Percentiles rank a stretch among this genome's conserved stretches.
Conservation (phyloP, 139 green algal genomes). For the Nannochloris sp. region DNA sequence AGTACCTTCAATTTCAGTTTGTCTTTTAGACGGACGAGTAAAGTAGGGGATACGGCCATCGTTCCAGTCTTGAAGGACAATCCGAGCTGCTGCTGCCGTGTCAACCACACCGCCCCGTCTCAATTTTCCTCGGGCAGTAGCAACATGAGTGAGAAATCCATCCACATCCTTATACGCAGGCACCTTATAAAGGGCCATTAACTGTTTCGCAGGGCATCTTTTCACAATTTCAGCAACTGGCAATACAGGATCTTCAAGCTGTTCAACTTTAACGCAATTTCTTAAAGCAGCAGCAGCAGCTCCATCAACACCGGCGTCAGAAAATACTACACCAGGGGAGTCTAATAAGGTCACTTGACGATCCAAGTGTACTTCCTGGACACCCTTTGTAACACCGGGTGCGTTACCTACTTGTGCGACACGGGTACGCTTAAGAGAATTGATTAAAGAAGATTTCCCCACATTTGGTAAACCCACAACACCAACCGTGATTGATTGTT, state of each 20-base stretch:
- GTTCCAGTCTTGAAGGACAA: constrained; percentile 94
- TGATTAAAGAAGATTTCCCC: constrained; percentile 95
- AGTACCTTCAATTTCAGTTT: constrained; percentile 37
- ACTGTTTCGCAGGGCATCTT: constrained; percentile 69
- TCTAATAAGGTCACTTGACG: constrained; percentile 92
- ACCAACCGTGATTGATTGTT: constrained; percentile 93
- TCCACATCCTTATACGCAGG: constrained; percentile 51
- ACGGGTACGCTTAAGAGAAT: constrained; percentile 84
- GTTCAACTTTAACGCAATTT: constrained; percentile 87
- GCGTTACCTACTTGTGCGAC: constrained; percentile 79
- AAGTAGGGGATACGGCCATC: constrained; percentile 86
- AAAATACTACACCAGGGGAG: constrained; percentile 81
- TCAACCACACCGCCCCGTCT: constrained; percentile 45
- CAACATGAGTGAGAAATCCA: constrained; percentile 74
- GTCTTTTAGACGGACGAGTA: constrained; percentile 63
- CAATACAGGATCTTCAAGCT: constrained; percentile 63
- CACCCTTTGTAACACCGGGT: constrained; percentile 73
- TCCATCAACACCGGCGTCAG: constrained; percentile 38
- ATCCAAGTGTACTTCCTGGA: constrained; percentile 94
- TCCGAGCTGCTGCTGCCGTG: constrained; percentile 37
- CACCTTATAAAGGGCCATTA: constrained; percentile 89
- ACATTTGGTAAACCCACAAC: constrained; percentile 97
- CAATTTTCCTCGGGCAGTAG: constrained; percentile 75
- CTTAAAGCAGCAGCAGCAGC: constrained; percentile 66
- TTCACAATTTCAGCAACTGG: constrained; percentile 77